A percentile compares a stretch with the other conserved stretches of the same genome.
Conservation (phyloP, 176 grass and related monocot genomes). For the bread wheat (Triticum aestivum) region IWGSC_CS_RefSeq_v2.1 NC_057796.1:466781345-466781844, state of each 20-base stretch:
- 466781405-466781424: neutral
- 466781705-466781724: neutral
- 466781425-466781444: neutral
- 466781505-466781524: neutral
- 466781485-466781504: neutral
- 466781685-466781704: neutral
- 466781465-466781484: neutral
- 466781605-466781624: neutral
- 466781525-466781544: neutral
- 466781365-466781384: neutral
- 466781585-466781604: neutral
- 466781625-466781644: neutral
- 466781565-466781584: neutral
- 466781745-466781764: slow-evolving; percentile 77
- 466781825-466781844: neutral
- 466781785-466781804: slow-evolving; percentile 35
- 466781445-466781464: neutral
- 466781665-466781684: neutral
- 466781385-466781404: neutral
- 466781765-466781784: slow-evolving; percentile 55
- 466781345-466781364: neutral
- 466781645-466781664: neutral
- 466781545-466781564: neutral
- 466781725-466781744: slow-evolving; percentile 22
- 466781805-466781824: slow-evolving; percentile 39